Evolutionary conservation across 768 basidiomycete genomes (phyloP), one percentile per base, ranked within the genome.

Genomic region (Mycena galericulata): DNA sequence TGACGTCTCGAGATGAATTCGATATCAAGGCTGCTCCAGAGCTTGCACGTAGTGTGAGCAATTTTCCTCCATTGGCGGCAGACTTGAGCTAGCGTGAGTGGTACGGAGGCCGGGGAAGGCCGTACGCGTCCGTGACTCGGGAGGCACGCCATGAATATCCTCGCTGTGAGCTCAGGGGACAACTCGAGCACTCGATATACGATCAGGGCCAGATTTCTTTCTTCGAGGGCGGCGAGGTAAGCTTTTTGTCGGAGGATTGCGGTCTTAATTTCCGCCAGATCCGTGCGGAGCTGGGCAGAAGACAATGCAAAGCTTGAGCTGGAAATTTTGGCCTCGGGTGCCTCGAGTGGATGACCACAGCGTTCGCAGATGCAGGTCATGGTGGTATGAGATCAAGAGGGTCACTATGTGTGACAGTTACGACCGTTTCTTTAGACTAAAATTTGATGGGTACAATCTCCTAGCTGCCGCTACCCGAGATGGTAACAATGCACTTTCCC

Each of bases 41-140:
- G 54, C n/a, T 11, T 27, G 38, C 5, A 40, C 14, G 54, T 10
- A 2, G 54, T 38, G 38, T 38, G 54, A 36, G 54, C 54, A 27
- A 56, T 56, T 36, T 56, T 22, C 34, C 54, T 17, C 54, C 54
- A 56, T 24, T 56, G 54, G 10, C 36, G 32, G 36, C 36, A 56
- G 18, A 56, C 27, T 36, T 56, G 54, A 20, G 54, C n/a, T 22
- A 56, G 54, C n/a, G 38, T 15, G 34, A 56, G 38, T 36, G 54
- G 54, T 18, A 30, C 15, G 29, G 50, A 15, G n/a, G 15, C 30
- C 30, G 50, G 50, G 20, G 50, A 51, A 2, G 32, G 50, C 50
- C 50, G 50, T 30, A 51, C 50, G 32, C 50, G 50, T 18, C 50
- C 29, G 50, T 51, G 32, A 30, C 29, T 18, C 12, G 50, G 46